These are phyloP conservation scores for Chalciporus pseudorubinellus DNA, from an alignment of 768 basidiomycete genomes.

Conservation along the genomic window DNA sequence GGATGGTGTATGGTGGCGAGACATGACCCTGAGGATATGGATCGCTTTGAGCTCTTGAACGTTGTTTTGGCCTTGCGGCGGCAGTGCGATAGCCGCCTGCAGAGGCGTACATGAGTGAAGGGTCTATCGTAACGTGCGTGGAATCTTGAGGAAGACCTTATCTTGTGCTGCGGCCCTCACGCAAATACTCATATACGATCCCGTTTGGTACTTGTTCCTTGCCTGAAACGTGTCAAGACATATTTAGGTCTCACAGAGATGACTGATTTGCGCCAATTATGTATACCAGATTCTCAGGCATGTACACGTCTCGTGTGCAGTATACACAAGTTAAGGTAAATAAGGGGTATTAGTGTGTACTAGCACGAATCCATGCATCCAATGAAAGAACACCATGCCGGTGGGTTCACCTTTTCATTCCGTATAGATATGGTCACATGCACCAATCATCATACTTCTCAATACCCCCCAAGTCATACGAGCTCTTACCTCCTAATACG, in stretches of 20 bases:
- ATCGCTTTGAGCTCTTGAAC: constrained; percentile 22
- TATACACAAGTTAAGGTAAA: too few species aligned
- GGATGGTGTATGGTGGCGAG: constrained; percentile 22
- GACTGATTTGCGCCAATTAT: neutral
- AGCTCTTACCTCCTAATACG: neutral
- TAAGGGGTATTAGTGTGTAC: neutral
- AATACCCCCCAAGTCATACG: neutral
- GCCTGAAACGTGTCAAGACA: neutral
- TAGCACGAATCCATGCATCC: too few species aligned
- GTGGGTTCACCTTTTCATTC: neutral
- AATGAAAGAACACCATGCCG: too few species aligned
- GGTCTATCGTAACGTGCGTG: neutral
- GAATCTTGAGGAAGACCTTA: neutral
- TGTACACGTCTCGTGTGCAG: too few species aligned
- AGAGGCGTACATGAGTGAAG: constrained; percentile 15
- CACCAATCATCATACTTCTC: too few species aligned
- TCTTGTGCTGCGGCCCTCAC: neutral
- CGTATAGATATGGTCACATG: too few species aligned
- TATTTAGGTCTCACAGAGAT: neutral
- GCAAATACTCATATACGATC: neutral
- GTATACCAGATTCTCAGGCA: too few species aligned
- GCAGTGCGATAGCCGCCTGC: constrained; percentile 6
- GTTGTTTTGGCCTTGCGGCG: constrained; percentile 11
- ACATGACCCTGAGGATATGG: constrained; percentile 20
- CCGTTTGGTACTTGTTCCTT: neutral